phyloP scores from a whole-genome alignment of 306 rosid genomes.

The Carpinus fangiana region DNA sequence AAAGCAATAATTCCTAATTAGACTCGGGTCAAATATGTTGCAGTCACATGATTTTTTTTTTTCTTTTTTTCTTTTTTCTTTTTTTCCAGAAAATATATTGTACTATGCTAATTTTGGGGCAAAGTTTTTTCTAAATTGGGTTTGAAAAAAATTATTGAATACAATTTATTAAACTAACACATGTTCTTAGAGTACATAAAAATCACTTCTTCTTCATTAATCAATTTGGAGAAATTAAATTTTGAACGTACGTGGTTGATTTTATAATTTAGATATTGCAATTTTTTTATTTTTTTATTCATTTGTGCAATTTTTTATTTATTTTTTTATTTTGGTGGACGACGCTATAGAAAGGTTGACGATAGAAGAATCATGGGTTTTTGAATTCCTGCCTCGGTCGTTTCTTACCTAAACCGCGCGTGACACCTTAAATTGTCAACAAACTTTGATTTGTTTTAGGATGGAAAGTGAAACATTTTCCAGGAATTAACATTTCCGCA shows the following conservation, averaged over 20 bases:
- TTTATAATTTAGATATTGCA: neutral
- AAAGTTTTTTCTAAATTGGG: too few species aligned
- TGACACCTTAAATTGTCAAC: neutral
- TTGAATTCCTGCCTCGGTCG: neutral
- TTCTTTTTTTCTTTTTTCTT: rapidly evolving
- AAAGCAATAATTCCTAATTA: neutral
- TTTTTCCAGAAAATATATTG: neutral
- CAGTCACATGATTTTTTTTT: neutral
- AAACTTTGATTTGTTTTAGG: neutral
- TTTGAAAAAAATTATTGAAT: too few species aligned
- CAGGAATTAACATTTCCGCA: neutral
- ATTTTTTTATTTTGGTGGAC: neutral
- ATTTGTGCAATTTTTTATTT: neutral
- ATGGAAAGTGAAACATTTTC: neutral
- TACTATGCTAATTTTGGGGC: neutral
- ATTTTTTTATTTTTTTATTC: too few species aligned
- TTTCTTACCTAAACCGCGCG: neutral
- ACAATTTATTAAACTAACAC: too few species aligned
- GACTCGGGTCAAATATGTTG: neutral
- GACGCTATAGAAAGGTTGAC: neutral
- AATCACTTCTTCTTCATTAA: too few species aligned
- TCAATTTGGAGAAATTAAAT: too few species aligned
- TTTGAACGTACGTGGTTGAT: neutral
- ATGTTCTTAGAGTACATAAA: too few species aligned
- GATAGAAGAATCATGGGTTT: neutral